These are phyloP conservation scores for Aspergillus sp. DNA, from an alignment of 2,329 filamentous ascomycete genomes.

Conservation along the genomic window DNA sequence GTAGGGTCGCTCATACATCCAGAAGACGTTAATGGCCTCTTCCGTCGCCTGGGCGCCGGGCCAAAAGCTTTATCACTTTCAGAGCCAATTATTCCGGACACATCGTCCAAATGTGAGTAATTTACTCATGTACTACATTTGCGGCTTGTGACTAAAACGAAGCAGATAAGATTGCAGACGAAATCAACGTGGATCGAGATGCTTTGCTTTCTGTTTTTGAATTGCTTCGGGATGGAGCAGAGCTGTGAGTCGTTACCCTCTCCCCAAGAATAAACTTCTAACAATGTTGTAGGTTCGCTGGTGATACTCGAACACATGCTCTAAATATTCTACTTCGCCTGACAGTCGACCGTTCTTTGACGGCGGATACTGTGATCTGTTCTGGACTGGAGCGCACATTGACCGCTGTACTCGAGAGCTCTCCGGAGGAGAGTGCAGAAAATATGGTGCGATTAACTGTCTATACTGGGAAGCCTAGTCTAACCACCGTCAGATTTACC, in stretches of 20 bases:
- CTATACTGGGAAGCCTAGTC: slow-evolving; percentile 3
- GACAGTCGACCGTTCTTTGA: slow-evolving; percentile 26
- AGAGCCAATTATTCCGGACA: slow-evolving; percentile 18
- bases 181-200: slow-evolving; percentile 8
- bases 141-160: neutral
- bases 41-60: slow-evolving; percentile 49
- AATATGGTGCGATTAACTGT: slow-evolving; percentile 11
- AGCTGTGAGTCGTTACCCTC: slow-evolving; percentile 22
- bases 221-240: slow-evolving; percentile 21
- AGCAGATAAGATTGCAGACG: slow-evolving; percentile 10
- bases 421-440: slow-evolving; percentile 11
- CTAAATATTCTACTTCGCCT: slow-evolving; percentile 28
- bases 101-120: slow-evolving; percentile 14
- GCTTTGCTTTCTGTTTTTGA: slow-evolving; percentile 26
- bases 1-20: slow-evolving; percentile 28
- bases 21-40: slow-evolving; percentile 41
- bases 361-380: slow-evolving; percentile 18
- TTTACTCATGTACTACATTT: neutral
- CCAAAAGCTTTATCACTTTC: slow-evolving; percentile 35
- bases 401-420: slow-evolving; percentile 19
- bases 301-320: slow-evolving; percentile 21
- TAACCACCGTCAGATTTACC: slow-evolving; percentile 16
- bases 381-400: slow-evolving; percentile 27
- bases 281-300: slow-evolving; percentile 23
- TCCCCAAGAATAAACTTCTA: no score